Evolutionary conservation across 2,329 filamentous ascomycete species (phyloP), one percentile per base, ranked within the genome.

Genomic region (Cladosporium oxysporum): DNA sequence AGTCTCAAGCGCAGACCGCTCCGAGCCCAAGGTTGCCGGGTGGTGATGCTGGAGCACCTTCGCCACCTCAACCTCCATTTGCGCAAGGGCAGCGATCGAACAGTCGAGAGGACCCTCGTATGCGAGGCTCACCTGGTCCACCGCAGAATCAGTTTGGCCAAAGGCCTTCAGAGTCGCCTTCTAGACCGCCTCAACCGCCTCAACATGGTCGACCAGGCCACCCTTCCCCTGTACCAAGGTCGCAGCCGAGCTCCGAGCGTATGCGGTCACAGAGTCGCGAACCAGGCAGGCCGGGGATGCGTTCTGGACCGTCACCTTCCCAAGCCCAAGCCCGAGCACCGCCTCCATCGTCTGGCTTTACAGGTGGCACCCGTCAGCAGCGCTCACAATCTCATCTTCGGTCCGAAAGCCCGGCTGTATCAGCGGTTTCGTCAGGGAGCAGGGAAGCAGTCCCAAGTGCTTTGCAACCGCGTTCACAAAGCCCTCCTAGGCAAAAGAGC

Each of bases 241-340:
- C 69, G 5, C 72, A 72, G 53, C 72, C 73, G 18, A 76, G 76
- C 66, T 71, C 71, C 5, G 76, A 78, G 49, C 75, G 75, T n/a
- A 73, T 77, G 70, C 76, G 76, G 28, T 65, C 71, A 29, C 66
- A 69, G 8, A 75, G 72, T 68, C 66, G 74, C 26, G 74, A 76
- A 47, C 61, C 41, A 41, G 29, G 61, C 62, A 62, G 66, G 63
- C 58, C 69, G 62, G 69, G 73, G 7, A 64, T 66, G 29, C 67
- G 74, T 44, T 71, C 72, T 31, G 73, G 71, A 11, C 74, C 73
- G 4, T 70, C 72, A 18, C 71, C 72, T 33, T 69, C 58, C 10
- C 71, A 71, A 29, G 68, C 55, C 5, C 63, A 41, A 44, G 33
- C 35, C n/a, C 44, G 63, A 65, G 44, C 29, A 26, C 63, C 44